Conservation (phyloP, 495 filamentous ascomycete genomes). For the Penicillium malachiteum region DNA sequence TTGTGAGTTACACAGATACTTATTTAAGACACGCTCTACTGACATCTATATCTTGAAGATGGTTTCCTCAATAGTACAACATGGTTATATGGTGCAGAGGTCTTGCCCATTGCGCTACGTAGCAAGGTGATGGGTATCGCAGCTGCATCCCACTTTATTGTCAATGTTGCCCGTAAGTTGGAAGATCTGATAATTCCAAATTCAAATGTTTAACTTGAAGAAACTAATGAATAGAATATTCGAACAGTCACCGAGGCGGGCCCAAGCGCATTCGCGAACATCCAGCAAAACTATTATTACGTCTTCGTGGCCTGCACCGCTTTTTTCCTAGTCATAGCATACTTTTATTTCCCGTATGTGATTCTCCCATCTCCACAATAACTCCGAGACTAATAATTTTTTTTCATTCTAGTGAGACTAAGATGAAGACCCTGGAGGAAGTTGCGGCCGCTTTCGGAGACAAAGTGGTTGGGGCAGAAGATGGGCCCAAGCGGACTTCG, state of each 20-base stretch:
- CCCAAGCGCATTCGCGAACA: constrained; percentile 57
- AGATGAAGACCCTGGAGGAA: constrained; percentile 57
- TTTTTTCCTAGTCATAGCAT: constrained; percentile 52
- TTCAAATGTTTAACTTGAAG: too few relatives aligned
- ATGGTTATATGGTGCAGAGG: constrained; percentile 61
- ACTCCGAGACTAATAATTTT: background rate
- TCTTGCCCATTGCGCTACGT: constrained; percentile 54
- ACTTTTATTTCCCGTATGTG: constrained; percentile 54
- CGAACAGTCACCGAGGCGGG: constrained; percentile 55
- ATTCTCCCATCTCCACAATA: too few relatives aligned
- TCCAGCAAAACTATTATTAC: constrained; percentile 60
- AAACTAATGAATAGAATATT: background rate
- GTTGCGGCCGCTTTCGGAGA: constrained; percentile 59
- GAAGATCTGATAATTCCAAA: background rate
- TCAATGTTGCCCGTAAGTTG: constrained; percentile 53
- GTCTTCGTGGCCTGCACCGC: constrained; percentile 54
- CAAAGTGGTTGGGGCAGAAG: constrained; percentile 46
- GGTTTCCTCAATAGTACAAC: constrained; percentile 60
- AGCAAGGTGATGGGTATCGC: constrained; percentile 61
- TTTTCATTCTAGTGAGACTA: constrained; percentile 41
- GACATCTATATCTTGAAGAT: constrained; percentile 29
- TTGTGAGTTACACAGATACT: constrained; percentile 37
- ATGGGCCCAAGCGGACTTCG: constrained; percentile 19
- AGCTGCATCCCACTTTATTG: constrained; percentile 56
- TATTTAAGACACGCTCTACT: background rate